These are phyloP conservation scores for Aureobasidium zeae DNA, from an alignment of 2,329 filamentous ascomycete genomes.

Conservation along the genomic window DNA sequence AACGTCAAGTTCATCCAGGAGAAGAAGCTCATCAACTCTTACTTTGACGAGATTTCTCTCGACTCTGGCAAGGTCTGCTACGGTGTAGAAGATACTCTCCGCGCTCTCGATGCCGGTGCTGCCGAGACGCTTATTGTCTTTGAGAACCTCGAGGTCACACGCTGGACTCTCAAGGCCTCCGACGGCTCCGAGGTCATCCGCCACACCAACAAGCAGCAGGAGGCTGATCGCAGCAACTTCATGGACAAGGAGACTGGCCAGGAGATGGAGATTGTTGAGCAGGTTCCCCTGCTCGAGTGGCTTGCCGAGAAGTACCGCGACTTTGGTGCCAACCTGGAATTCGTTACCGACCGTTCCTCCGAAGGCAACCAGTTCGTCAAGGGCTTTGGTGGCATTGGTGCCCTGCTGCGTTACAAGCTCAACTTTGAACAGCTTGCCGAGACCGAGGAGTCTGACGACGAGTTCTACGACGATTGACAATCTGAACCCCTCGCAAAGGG, in stretches of 20 bases:
- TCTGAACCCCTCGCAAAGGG: conserved; percentile 58
- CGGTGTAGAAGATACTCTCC: conserved; percentile 93
- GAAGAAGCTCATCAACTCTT: conserved; percentile 98
- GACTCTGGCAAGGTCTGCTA: conserved; percentile 97
- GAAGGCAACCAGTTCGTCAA: conserved; percentile 99
- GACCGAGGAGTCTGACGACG: conserved; percentile 61
- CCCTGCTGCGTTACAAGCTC: conserved; percentile 97
- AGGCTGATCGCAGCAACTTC: conserved; percentile 71
- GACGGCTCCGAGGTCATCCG: conserved; percentile 63
- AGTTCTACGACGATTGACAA: conserved; percentile 67
- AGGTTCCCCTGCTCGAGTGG: conserved; percentile 97
- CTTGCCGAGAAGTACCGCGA: conserved; percentile 97
- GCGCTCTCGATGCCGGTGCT: conserved; percentile 90
- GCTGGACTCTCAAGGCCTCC: conserved; percentile 79
- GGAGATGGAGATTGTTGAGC: conserved; percentile 89
- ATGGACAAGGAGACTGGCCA: conserved; percentile 92
- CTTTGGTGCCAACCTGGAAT: conserved; percentile 90
- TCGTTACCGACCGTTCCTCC: conserved; percentile 92
- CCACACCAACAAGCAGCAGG: conserved; percentile 81
- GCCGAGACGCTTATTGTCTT: conserved; percentile 93
- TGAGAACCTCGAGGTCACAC: conserved; percentile 90
- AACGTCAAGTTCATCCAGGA: conserved; percentile 99
- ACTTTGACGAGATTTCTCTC: conserved; percentile 98
- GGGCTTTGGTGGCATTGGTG: conserved; percentile 96
- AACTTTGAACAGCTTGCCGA: conserved; percentile 99